Evolutionary conservation across 2,329 filamentous ascomycete genomes (phyloP).

Genomic region (Chaetomiaceae sp.): DNA sequence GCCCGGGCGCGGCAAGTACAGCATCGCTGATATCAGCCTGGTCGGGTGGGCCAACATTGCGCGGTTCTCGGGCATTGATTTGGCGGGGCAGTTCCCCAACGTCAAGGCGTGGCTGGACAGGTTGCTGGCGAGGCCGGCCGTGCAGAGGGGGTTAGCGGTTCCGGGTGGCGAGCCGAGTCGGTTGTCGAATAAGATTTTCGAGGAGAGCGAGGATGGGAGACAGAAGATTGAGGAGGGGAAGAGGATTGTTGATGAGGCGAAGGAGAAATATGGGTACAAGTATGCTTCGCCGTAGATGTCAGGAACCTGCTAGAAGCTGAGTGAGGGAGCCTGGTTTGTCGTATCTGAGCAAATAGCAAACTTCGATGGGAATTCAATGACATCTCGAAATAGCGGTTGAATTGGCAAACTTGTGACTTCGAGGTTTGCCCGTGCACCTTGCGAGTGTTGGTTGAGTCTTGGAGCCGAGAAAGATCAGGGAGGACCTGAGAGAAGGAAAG

Average conservation of each 20-base stretch:
- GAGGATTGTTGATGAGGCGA: slow-evolving; percentile 36
- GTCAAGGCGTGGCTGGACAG: slow-evolving; percentile 64
- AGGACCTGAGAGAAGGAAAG: too few relatives aligned
- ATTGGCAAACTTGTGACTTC: too few relatives aligned
- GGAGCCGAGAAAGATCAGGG: too few relatives aligned
- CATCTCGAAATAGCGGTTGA: too few relatives aligned
- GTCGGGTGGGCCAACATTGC: slow-evolving; percentile 58
- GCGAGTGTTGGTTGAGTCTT: too few relatives aligned
- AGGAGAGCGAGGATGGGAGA: slow-evolving; percentile 41
- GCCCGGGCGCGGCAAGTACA: slow-evolving; percentile 50
- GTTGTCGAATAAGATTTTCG: slow-evolving; percentile 26
- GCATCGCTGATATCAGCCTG: slow-evolving; percentile 67
- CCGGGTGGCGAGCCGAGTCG: slow-evolving; percentile 41
- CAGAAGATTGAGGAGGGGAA: slow-evolving; percentile 39
- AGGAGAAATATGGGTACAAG: slow-evolving; percentile 47
- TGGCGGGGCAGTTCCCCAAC: slow-evolving; percentile 57
- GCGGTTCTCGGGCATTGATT: slow-evolving; percentile 52
- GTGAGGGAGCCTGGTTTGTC: neutral
- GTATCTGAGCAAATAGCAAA: too few relatives aligned
- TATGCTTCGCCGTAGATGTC: slow-evolving; percentile 37
- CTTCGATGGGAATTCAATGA: too few relatives aligned
- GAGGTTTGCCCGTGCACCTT: too few relatives aligned
- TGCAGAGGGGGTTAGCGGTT: slow-evolving; percentile 60
- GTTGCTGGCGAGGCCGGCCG: slow-evolving; percentile 53
- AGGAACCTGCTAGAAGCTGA: neutral